phyloP scores from a whole-genome alignment of 176 grass and related monocot genomes.

The Chloris gayana region DNA sequence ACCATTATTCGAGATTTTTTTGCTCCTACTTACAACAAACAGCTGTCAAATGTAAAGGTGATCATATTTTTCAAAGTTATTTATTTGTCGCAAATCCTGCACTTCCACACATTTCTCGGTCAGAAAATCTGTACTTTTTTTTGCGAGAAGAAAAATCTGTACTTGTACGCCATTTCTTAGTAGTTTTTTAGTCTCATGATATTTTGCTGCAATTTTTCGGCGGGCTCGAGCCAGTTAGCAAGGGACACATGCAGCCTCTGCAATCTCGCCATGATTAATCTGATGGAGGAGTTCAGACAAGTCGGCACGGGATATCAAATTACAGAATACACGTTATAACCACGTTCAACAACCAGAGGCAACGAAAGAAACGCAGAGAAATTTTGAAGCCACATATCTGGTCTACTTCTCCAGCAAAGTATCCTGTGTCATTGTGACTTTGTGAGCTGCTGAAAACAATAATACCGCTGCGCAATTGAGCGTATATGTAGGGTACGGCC shows the following conservation, averaged over 20 bases:
- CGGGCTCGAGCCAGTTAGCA: not conserved
- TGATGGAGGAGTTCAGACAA: constrained; percentile 13
- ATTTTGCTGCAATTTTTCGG: not conserved
- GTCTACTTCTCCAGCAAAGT: constrained; percentile 18
- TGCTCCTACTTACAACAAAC: constrained; percentile 1
- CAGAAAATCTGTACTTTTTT: constrained; percentile 26
- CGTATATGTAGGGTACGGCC: not conserved
- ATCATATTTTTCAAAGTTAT: not conserved
- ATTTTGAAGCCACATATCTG: constrained; percentile 18
- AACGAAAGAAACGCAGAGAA: constrained; percentile 24
- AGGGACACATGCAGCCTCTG: not conserved
- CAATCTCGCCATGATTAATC: not conserved
- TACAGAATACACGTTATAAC: constrained; percentile 41
- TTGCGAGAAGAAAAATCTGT: no score
- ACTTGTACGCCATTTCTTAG: not conserved
- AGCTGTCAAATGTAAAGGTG: not conserved
- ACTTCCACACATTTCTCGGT: not conserved
- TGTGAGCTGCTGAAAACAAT: not conserved
- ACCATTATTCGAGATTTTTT: not conserved
- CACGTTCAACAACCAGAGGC: constrained; percentile 41
- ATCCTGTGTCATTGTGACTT: not conserved
- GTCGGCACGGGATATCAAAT: constrained; percentile 2
- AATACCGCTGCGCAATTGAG: not conserved
- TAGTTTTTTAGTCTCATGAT: not conserved
- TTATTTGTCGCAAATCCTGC: not conserved